Conservation (phyloP, 1,284 basidiomycete species). For the Sphaerobolus stellatus region DNA sequence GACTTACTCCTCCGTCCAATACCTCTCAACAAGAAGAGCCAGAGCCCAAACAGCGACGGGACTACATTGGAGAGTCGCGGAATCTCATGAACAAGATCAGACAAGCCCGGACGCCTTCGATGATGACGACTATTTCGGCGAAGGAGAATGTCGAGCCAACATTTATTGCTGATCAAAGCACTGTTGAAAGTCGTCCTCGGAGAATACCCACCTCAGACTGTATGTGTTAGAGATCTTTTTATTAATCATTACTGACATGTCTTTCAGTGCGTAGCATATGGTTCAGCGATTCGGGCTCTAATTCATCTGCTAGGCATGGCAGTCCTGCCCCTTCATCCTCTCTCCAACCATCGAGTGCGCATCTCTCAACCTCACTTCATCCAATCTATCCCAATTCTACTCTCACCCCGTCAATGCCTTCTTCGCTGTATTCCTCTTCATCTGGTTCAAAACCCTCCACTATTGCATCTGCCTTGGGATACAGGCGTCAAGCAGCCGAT, state of each 20-base stretch:
- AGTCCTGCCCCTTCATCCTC: conserved; percentile 5
- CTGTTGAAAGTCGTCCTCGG: background rate
- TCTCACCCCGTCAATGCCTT: conserved; percentile 7
- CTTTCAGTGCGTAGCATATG: conserved; percentile 8
- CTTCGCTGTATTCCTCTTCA: conserved; percentile 1
- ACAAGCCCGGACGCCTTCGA: conserved; percentile 70
- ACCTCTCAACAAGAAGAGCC: conserved; percentile 16
- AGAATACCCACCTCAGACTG: background rate
- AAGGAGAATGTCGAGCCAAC: conserved; percentile 4
- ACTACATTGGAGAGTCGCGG: conserved; percentile 67
- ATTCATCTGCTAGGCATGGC: background rate
- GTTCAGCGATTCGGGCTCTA: background rate
- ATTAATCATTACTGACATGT: background rate
- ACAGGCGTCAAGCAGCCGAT: conserved; percentile 71
- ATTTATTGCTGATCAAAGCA: background rate
- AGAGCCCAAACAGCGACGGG: conserved; percentile 5
- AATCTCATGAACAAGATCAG: conserved; percentile 76
- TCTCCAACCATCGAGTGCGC: conserved; percentile 8
- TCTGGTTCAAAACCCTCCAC: conserved; percentile 3
- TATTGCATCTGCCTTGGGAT: conserved; percentile 53
- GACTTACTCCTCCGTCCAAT: conserved; percentile 62
- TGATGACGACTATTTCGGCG: conserved; percentile 55
- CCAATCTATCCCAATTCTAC: conserved; percentile 7
- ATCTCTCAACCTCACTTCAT: conserved; percentile 3
- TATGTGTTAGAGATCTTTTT: background rate